Evolutionary conservation across 2,329 filamentous ascomycete species (phyloP).

Genomic region (Hypoxylon rubiginosum): DNA sequence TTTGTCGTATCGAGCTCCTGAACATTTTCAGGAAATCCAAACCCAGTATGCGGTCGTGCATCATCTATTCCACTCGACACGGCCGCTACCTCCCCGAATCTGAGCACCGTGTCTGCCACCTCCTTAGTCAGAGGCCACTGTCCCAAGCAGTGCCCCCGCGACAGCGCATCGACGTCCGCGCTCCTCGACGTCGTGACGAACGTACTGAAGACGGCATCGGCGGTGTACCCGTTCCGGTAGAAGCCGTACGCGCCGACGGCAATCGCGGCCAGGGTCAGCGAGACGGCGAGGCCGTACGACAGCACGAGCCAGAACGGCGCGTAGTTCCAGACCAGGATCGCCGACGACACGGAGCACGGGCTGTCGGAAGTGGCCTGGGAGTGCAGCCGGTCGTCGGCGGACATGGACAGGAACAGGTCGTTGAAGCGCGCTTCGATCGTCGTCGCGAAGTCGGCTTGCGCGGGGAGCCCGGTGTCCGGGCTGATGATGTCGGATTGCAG

Average conservation of each 20-base stretch:
- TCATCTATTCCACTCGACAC: neutral
- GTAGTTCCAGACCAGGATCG: conserved; percentile 36
- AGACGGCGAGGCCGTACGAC: conserved; percentile 31
- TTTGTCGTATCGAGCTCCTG: conserved; percentile 15
- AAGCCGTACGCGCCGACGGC: conserved; percentile 27
- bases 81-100: conserved; percentile 25
- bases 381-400: conserved; percentile 27
- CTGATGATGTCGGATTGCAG: conserved; percentile 27
- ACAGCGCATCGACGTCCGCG: conserved; percentile 25
- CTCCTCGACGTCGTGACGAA: conserved; percentile 30
- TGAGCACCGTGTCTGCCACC: conserved; percentile 19
- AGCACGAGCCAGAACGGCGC: conserved; percentile 32
- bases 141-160: conserved; percentile 22
- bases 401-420: conserved; percentile 31
- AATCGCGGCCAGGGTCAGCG: conserved; percentile 20
- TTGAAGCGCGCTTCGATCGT: conserved; percentile 20
- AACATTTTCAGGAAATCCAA: conserved; percentile 22
- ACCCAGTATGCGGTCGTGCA: conserved; percentile 8
- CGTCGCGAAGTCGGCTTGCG: conserved; percentile 14
- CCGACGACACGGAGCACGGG: conserved; percentile 10
- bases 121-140: conserved; percentile 31
- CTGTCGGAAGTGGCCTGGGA: conserved; percentile 7
- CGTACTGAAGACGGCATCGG: conserved; percentile 26
- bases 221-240: conserved; percentile 27
- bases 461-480: conserved; percentile 13